Evolutionary conservation across 768 basidiomycete species (phyloP).

Genomic region (Tulasnella sp.): DNA sequence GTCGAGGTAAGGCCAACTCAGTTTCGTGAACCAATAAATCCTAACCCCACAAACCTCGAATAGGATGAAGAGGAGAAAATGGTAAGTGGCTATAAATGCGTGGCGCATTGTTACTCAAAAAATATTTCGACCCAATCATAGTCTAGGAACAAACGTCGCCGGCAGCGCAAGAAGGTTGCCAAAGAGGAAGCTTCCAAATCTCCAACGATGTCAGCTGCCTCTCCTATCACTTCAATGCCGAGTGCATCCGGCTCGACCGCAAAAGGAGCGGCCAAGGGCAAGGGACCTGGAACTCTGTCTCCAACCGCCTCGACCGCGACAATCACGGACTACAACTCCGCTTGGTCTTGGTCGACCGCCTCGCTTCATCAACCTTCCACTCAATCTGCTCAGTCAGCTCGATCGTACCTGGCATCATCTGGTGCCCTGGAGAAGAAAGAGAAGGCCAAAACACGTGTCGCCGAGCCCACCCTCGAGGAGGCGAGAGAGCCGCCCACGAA

Average conservation of each 20-base stretch:
- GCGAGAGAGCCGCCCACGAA: conserved; percentile 44
- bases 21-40: neutral
- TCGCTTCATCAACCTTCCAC: conserved; percentile 45
- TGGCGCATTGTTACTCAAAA: neutral
- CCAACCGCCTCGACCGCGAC: neutral
- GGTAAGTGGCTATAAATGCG: neutral
- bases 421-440: conserved; percentile 39
- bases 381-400: conserved; percentile 59
- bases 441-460: conserved; percentile 66
- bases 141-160: conserved; percentile 70
- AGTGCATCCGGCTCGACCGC: conserved; percentile 28
- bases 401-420: conserved; percentile 60
- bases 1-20: conserved; percentile 9
- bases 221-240: conserved; percentile 28
- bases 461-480: conserved; percentile 43
- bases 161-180: conserved; percentile 68
- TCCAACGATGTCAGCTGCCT: conserved; percentile 27
- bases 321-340: neutral
- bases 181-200: conserved; percentile 36
- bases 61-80: conserved; percentile 71
- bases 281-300: conserved; percentile 13
- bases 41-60: conserved; percentile 32
- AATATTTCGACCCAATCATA: neutral
- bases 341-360: conserved; percentile 25
- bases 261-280: conserved; percentile 18